Evolutionary conservation across 306 rosid genomes (phyloP).

Genomic region (Cucurbita maxima): DNA sequence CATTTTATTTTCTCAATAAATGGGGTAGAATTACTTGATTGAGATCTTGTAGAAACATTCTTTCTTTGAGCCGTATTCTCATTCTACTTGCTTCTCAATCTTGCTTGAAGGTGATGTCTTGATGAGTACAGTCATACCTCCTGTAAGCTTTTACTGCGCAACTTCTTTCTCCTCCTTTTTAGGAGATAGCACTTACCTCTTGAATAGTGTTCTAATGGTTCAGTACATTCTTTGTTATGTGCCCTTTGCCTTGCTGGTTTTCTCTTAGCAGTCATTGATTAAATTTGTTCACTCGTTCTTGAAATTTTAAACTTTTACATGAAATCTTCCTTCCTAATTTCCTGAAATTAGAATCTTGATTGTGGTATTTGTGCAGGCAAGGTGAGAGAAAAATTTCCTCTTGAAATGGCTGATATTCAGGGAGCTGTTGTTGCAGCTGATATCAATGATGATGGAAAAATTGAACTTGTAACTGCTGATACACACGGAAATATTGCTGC

Average conservation of each 20-base stretch:
- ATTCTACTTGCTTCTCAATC: not conserved
- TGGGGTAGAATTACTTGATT: not conserved
- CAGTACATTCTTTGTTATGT: not conserved
- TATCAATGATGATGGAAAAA: constrained; percentile 94
- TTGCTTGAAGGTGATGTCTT: not conserved
- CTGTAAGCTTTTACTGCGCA: not conserved
- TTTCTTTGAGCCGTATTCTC: not conserved
- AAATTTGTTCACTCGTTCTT: not conserved
- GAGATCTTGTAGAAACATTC: not conserved
- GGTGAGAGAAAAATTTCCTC: constrained; percentile 86
- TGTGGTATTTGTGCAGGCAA: constrained; percentile 44
- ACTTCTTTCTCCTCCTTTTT: not conserved
- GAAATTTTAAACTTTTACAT: not conserved
- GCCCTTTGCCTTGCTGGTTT: not conserved
- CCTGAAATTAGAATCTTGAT: constrained; percentile 4
- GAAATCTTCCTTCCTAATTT: not conserved
- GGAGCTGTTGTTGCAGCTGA: constrained; percentile 89
- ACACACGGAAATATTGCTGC: constrained; percentile 92
- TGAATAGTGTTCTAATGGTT: not conserved
- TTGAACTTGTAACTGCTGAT: constrained; percentile 83
- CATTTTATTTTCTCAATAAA: not conserved
- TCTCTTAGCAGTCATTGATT: not conserved
- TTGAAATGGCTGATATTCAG: constrained; percentile 97
- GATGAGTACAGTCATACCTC: not conserved
- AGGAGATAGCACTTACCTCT: not conserved